Percentiles rank a stretch among this genome's conserved stretches.
phyloP scores from a whole-genome alignment of 2,329 filamentous ascomycete species.

The Phialocephala subalpina region DNA sequence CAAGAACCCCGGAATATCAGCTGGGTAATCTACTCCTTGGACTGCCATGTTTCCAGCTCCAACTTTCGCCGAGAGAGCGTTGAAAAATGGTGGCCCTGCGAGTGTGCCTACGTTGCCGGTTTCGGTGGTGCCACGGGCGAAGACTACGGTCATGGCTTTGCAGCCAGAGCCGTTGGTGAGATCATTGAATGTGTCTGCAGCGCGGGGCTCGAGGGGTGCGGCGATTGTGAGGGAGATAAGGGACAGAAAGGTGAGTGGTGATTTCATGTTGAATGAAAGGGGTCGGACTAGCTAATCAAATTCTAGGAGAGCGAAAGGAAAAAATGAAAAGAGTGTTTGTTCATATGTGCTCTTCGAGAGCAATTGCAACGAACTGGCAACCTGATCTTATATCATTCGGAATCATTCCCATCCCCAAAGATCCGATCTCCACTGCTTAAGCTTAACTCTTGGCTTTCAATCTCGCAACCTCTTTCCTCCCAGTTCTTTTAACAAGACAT shows the following conservation, averaged over 20 bases:
- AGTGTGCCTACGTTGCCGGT: slow-evolving; percentile 58
- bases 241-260: background rate
- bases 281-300: background rate
- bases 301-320: background rate
- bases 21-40: slow-evolving; percentile 62
- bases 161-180: slow-evolving; percentile 9
- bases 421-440: background rate
- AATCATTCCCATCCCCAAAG: background rate
- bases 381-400: background rate
- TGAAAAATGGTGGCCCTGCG: slow-evolving; percentile 59
- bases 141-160: slow-evolving; percentile 47
- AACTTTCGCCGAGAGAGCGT: slow-evolving; percentile 51
- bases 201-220: slow-evolving; percentile 2
- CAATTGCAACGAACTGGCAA: background rate
- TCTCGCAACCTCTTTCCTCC: background rate
- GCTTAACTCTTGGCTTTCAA: background rate
- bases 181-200: background rate
- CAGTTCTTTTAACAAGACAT: background rate
- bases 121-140: slow-evolving; percentile 63
- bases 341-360: background rate
- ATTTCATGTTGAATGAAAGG: background rate
- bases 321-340: background rate
- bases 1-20: slow-evolving; percentile 51
- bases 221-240: slow-evolving; percentile 5
- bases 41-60: slow-evolving; percentile 54